These are phyloP conservation scores for Biscutella laevigata DNA, from an alignment of 441 rosid species.

Conservation along the genomic window DNA sequence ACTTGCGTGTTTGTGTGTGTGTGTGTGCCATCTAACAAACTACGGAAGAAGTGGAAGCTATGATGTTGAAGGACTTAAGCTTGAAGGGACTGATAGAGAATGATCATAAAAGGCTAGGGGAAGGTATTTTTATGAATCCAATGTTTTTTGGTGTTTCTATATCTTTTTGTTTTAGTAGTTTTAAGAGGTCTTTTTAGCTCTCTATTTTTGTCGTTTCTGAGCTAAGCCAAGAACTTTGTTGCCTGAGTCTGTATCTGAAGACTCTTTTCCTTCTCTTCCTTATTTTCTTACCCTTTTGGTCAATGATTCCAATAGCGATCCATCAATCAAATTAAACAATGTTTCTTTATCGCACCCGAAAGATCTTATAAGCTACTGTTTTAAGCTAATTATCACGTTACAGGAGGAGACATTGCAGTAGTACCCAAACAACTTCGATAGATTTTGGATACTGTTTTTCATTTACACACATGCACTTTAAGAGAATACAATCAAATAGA, in stretches of 20 bases:
- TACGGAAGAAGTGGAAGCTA: conserved; percentile 20
- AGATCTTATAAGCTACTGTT: neutral
- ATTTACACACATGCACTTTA: conserved; percentile 19
- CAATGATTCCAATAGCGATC: conserved; percentile 2
- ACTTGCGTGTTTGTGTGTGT: conserved; percentile 20
- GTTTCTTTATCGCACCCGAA: conserved; percentile 1
- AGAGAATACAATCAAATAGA: conserved; percentile 13
- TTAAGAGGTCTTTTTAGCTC: conserved; percentile 17
- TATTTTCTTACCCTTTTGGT: conserved; percentile 11
- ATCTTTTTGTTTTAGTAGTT: conserved; percentile 14
- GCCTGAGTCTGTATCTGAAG: conserved; percentile 22
- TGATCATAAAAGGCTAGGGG: conserved; percentile 21
- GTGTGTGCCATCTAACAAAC: conserved; percentile 26
- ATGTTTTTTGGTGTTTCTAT: conserved; percentile 24
- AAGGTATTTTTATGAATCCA: conserved; percentile 10
- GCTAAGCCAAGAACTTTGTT: conserved; percentile 22
- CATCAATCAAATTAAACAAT: conserved; percentile 7
- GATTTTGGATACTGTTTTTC: conserved; percentile 8
- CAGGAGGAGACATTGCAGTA: neutral
- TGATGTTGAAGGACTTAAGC: conserved; percentile 19
- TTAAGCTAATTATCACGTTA: too few species aligned
- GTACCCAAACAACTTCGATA: neutral
- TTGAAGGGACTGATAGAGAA: conserved; percentile 16
- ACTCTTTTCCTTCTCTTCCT: conserved; percentile 14
- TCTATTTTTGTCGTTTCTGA: conserved; percentile 13